Evolutionary conservation across 1,284 basidiomycete genomes (phyloP).

Genomic region (Garcileccinum viscosum): DNA sequence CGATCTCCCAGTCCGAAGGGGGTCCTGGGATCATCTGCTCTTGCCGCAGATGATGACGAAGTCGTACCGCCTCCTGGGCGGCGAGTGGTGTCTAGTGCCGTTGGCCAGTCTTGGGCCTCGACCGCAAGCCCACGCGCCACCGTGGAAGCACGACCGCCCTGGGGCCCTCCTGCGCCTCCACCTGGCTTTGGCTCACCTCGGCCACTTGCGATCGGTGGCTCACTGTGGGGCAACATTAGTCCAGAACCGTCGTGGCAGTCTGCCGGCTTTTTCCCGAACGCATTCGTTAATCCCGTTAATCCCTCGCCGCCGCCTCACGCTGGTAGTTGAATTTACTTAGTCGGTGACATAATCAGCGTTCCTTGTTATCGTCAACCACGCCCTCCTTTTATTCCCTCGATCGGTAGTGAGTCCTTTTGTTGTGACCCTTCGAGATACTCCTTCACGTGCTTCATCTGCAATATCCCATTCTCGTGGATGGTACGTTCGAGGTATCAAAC

Average conservation of each 20-base stretch:
- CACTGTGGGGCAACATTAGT: slow-evolving; percentile 50
- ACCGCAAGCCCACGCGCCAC: slow-evolving; percentile 48
- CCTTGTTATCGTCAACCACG: too few relatives aligned
- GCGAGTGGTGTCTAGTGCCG: slow-evolving; percentile 46
- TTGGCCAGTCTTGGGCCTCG: slow-evolving; percentile 53
- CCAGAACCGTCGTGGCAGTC: slow-evolving; percentile 56
- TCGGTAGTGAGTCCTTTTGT: not conserved
- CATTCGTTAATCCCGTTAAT: slow-evolving; percentile 53
- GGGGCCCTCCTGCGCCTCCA: slow-evolving; percentile 49
- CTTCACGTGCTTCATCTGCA: slow-evolving; percentile 39
- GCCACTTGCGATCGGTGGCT: slow-evolving; percentile 43
- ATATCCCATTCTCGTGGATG: slow-evolving; percentile 25
- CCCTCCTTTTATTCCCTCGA: not conserved
- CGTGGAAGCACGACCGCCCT: slow-evolving; percentile 46
- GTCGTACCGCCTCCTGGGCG: slow-evolving; percentile 63
- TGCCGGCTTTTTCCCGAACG: slow-evolving; percentile 50
- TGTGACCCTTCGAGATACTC: not conserved
- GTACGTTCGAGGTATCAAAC: slow-evolving; percentile 26
- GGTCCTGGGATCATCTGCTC: slow-evolving; percentile 75
- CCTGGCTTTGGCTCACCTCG: slow-evolving; percentile 45
- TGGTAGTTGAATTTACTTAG: slow-evolving; percentile 47
- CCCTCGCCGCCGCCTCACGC: slow-evolving; percentile 61
- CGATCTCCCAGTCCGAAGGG: slow-evolving; percentile 77
- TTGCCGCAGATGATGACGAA: slow-evolving; percentile 79
- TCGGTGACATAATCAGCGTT: too few relatives aligned